These are phyloP conservation scores for Haemoproteus tartakovskyi DNA, from an alignment of 169 alveolate genomes.

Conservation along the genomic window DNA sequence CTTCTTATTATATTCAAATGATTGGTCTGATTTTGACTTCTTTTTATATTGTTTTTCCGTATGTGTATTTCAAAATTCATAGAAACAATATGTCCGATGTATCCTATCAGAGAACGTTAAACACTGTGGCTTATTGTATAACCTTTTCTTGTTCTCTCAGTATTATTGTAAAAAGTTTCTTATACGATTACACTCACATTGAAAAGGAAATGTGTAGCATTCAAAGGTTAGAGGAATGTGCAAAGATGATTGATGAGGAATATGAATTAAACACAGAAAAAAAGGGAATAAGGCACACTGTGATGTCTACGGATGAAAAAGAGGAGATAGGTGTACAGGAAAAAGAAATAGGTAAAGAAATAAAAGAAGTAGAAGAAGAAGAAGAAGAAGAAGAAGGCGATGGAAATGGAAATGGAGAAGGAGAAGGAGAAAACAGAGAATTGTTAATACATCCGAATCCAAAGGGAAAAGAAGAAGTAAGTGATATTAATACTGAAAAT, in stretches of 20 bases:
- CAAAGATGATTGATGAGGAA: constrained; percentile 10
- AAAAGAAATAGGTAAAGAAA: neutral
- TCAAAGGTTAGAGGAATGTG: constrained; percentile 49
- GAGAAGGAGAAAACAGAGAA: neutral
- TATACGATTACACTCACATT: constrained; percentile 57
- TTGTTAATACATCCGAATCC: neutral
- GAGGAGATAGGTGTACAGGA: too few relatives aligned
- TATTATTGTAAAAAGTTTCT: constrained; percentile 1
- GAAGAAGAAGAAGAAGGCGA: neutral
- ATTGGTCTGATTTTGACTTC: constrained; percentile 3
- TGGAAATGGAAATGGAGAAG: too few relatives aligned
- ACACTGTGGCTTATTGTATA: constrained; percentile 17
- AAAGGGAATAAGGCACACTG: too few relatives aligned
- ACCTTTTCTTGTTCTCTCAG: constrained; percentile 47
- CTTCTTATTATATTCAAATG: constrained; percentile 32
- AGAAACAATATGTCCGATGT: neutral
- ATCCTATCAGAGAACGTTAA: neutral
- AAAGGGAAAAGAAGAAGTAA: too few relatives aligned
- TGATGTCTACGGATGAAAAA: too few relatives aligned
- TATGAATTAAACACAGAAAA: neutral
- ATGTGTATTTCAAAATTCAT: neutral
- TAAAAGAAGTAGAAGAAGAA: neutral
- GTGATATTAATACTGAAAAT: too few relatives aligned
- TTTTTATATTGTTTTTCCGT: constrained; percentile 40
- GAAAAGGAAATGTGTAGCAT: constrained; percentile 73